A percentile compares a stretch with the other conserved stretches of the same genome.
These are phyloP conservation scores for Phytophthora litchii DNA, from an alignment of 352 stramenopile species.

Conservation along the genomic window DNA sequence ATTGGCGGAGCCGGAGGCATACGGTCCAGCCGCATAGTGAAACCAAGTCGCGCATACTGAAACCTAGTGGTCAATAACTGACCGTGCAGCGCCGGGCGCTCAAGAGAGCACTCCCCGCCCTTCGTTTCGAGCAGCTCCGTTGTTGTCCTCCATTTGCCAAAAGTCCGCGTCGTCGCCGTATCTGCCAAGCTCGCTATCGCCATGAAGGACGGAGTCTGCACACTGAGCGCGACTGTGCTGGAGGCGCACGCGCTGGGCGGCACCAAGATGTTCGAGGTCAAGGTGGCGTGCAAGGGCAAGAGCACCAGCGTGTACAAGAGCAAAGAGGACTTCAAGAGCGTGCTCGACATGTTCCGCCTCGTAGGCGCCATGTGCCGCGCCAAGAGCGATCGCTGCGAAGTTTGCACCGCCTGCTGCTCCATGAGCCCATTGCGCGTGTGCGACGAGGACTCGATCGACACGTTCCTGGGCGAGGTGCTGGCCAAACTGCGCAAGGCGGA, in stretches of 20 bases:
- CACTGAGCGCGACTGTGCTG: conserved; percentile 58
- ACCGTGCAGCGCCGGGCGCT: conserved; percentile 5
- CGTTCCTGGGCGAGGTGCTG: conserved; percentile 59
- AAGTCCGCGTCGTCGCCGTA: conserved; percentile 8
- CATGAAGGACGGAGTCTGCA: conserved; percentile 57
- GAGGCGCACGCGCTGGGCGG: conserved; percentile 70
- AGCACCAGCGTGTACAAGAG: conserved; percentile 83
- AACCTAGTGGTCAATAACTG: conserved; percentile 9
- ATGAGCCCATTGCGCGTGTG: conserved; percentile 45
- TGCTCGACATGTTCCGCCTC: conserved; percentile 84
- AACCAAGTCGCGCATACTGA: conserved; percentile 27
- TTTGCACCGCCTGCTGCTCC: conserved; percentile 59
- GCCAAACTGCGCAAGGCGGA: conserved; percentile 59
- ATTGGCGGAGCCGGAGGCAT: conserved; percentile 17
- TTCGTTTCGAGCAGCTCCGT: conserved; percentile 38
- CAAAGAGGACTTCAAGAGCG: conserved; percentile 84
- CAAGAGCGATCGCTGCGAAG: conserved; percentile 52
- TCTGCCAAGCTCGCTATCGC: background rate
- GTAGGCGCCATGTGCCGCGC: conserved; percentile 71
- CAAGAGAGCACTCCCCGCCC: conserved; percentile 27
- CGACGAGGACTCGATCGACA: conserved; percentile 63
- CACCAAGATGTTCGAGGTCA: conserved; percentile 86
- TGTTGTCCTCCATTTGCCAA: conserved; percentile 27
- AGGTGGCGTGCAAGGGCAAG: conserved; percentile 77
- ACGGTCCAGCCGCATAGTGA: conserved; percentile 22